A percentile compares a stretch with the other conserved stretches of the same genome.
Evolutionary conservation across 257 asterid genomes (phyloP).

Genomic region (Gynochthodes officinalis): DNA sequence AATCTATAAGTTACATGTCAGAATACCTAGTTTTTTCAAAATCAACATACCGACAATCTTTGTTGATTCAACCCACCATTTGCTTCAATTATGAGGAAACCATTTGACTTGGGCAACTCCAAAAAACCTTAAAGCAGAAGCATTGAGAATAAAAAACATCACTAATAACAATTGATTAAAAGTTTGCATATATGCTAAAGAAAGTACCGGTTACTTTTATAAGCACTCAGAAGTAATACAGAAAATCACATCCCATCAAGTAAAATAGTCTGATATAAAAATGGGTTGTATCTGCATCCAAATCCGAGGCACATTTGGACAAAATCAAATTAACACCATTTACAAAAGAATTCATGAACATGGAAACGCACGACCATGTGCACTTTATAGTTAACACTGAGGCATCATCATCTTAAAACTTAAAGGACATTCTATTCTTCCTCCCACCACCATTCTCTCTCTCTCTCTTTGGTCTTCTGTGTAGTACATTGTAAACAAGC

Average conservation of each 20-base stretch:
- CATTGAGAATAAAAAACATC: conserved; percentile 19
- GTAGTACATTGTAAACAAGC: not conserved
- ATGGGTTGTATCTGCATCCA: not conserved
- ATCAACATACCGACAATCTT: conserved; percentile 80
- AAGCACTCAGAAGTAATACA: not conserved
- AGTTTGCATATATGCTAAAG: not conserved
- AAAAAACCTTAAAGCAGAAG: conserved; percentile 41
- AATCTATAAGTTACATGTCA: not conserved
- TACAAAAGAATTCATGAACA: not conserved
- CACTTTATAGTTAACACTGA: not conserved
- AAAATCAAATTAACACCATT: not conserved
- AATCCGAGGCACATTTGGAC: not conserved
- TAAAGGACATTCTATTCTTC: too few relatives aligned
- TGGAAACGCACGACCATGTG: not conserved
- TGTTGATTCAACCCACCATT: conserved; percentile 99
- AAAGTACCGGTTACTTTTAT: not conserved
- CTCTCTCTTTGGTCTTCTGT: not conserved
- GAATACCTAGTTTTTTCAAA: conserved; percentile 11
- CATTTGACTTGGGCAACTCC: conserved; percentile 76
- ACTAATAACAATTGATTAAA: not conserved
- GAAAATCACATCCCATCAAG: not conserved
- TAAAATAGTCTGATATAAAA: not conserved
- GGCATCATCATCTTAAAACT: not conserved
- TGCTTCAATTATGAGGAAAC: conserved; percentile 93
- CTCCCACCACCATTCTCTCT: too few relatives aligned